Percentiles rank a stretch among this genome's conserved stretches.
These are phyloP conservation scores for Hypoxylon intermedium DNA, from an alignment of 495 filamentous ascomycete species.

Conservation along the genomic window DNA sequence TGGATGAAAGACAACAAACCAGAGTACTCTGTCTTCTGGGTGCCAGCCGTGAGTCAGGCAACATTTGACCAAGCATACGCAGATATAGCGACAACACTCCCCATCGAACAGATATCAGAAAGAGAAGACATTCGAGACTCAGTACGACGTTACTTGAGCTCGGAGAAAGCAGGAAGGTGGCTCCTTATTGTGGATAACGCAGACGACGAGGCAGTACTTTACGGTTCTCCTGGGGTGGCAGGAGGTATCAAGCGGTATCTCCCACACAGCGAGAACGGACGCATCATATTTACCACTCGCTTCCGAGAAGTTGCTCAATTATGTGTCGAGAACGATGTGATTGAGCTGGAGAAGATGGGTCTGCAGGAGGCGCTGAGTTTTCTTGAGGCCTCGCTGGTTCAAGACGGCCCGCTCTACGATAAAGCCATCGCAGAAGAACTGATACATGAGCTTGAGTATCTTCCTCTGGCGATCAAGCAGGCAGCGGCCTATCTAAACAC, in stretches of 20 bases:
- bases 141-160: constrained; percentile 31
- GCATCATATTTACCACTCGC: constrained; percentile 48
- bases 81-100: constrained; percentile 45
- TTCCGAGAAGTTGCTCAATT: constrained; percentile 36
- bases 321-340: constrained; percentile 29
- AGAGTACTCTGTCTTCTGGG: constrained; percentile 60
- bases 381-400: constrained; percentile 35
- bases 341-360: constrained; percentile 44
- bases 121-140: constrained; percentile 29
- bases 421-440: constrained; percentile 29
- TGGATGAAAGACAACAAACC: constrained; percentile 42
- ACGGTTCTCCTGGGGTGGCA: constrained; percentile 4
- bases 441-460: constrained; percentile 43
- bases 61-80: constrained; percentile 56
- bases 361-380: constrained; percentile 29
- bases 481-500: constrained; percentile 56
- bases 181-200: constrained; percentile 48
- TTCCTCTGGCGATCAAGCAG: constrained; percentile 59
- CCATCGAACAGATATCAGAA: constrained; percentile 7
- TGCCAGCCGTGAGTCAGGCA: constrained; percentile 49
- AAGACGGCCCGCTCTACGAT: constrained; percentile 13
- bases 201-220: constrained; percentile 38
- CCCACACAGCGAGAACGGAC: constrained; percentile 41
- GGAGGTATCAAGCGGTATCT: constrained; percentile 38
- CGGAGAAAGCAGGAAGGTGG: constrained; percentile 34